Evolutionary conservation across 2,329 filamentous ascomycete species (phyloP).

Genomic region (Amesomyces nigricolor): DNA sequence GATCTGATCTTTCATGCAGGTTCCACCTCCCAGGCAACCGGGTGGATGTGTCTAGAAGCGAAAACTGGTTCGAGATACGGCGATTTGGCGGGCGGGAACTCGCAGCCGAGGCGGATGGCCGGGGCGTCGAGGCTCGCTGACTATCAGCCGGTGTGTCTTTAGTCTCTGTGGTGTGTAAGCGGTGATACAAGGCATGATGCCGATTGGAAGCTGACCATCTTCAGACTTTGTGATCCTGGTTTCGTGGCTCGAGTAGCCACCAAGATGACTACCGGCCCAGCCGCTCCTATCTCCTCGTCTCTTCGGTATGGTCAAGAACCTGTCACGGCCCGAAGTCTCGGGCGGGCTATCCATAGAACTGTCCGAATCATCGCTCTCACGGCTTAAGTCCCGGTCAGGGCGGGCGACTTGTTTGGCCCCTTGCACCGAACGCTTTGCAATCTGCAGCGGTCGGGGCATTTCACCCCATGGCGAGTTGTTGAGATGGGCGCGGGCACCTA

Average conservation of each 20-base stretch:
- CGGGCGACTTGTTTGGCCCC: slow-evolving; percentile 17
- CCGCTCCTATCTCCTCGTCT: slow-evolving; percentile 26
- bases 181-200: neutral
- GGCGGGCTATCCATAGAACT: slow-evolving; percentile 27
- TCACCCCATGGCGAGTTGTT: slow-evolving; percentile 3
- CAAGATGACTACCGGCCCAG: neutral
- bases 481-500: neutral
- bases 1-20: neutral
- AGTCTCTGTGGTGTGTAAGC: slow-evolving; percentile 9
- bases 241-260: neutral
- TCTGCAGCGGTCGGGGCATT: slow-evolving; percentile 42
- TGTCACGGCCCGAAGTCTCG: slow-evolving; percentile 23
- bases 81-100: neutral
- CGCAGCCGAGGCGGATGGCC: slow-evolving; percentile 10
- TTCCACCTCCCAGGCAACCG: neutral
- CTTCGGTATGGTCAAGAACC: slow-evolving; percentile 34
- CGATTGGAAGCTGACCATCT: slow-evolving; percentile 3
- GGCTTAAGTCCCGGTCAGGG: slow-evolving; percentile 8
- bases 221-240: neutral
- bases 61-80: neutral
- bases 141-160: neutral
- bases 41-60: neutral
- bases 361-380: slow-evolving; percentile 26
- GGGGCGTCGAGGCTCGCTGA: neutral
- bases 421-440: slow-evolving; percentile 39